Evolutionary conservation across 2,329 filamentous ascomycete genomes (phyloP).

Genomic region (Alternaria longipes): DNA sequence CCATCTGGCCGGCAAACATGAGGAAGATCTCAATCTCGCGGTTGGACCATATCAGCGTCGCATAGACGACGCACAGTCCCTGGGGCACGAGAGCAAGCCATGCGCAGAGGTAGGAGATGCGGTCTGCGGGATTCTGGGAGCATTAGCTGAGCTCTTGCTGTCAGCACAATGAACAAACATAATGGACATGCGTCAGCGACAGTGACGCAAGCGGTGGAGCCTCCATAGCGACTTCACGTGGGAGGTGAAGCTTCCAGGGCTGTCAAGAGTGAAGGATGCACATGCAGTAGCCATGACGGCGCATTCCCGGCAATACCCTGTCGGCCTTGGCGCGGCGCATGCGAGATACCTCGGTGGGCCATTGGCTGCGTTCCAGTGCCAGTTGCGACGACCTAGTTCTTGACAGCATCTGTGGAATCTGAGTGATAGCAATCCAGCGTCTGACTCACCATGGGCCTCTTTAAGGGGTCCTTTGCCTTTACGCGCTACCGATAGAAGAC

Average conservation of each 20-base stretch:
- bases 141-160: constrained; percentile 25
- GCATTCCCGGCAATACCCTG: constrained; percentile 10
- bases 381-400: neutral
- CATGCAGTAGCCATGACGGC: constrained; percentile 9
- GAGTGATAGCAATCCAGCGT: neutral
- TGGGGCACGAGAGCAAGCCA: constrained; percentile 95
- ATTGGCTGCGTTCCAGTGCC: neutral
- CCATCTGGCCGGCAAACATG: constrained; percentile 91
- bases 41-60: constrained; percentile 87
- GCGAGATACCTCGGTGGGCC: neutral
- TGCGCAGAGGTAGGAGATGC: constrained; percentile 85
- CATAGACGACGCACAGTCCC: constrained; percentile 88
- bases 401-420: neutral
- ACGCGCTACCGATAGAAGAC: constrained; percentile 18
- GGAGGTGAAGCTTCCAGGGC: neutral
- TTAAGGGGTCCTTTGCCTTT: constrained; percentile 21
- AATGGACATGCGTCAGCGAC: constrained; percentile 94
- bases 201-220: constrained; percentile 79
- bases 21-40: constrained; percentile 88
- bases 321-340: constrained; percentile 14
- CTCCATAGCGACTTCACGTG: constrained; percentile 51
- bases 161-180: constrained; percentile 66
- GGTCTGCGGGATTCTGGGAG: constrained; percentile 83
- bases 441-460: constrained; percentile 29
- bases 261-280: constrained; percentile 17